Percentiles rank a stretch among this genome's conserved stretches.
These are phyloP conservation scores for Dioscorea zingiberensis DNA, from an alignment of 106 monocot genomes.

Conservation along the genomic window DNA sequence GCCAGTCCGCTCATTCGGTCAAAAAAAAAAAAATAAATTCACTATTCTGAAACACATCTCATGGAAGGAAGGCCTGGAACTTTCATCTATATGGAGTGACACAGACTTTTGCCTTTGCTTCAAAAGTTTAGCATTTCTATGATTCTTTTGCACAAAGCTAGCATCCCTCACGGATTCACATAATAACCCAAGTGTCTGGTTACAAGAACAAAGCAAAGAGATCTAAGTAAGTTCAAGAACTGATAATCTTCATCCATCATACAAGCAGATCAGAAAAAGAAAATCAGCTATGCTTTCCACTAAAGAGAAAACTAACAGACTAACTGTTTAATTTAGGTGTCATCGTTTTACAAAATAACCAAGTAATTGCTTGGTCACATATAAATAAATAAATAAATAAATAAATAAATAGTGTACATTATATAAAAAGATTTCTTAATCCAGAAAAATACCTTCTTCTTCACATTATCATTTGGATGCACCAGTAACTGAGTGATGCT, in stretches of 20 bases:
- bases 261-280: too few species aligned
- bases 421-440: not conserved
- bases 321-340: too few species aligned
- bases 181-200: constrained; percentile 60
- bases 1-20: too few species aligned
- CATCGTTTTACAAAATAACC: too few species aligned
- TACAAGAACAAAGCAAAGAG: not conserved
- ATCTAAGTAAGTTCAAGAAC: too few species aligned
- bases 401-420: too few species aligned
- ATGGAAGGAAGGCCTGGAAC: constrained; percentile 34
- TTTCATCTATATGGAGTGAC: constrained; percentile 32
- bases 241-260: too few species aligned
- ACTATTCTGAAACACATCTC: constrained; percentile 56
- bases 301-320: too few species aligned
- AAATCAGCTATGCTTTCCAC: too few species aligned
- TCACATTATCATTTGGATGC: constrained; percentile 38
- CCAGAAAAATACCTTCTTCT: constrained; percentile 54
- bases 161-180: constrained; percentile 56
- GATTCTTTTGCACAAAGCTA: constrained; percentile 23
- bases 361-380: too few species aligned
- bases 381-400: too few species aligned
- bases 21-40: too few species aligned
- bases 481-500: constrained; percentile 43
- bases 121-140: constrained; percentile 20
- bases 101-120: constrained; percentile 16